These are phyloP conservation scores for Cymbopogon flexuosus DNA, from an alignment of 202 grass and related monocot genomes.

Conservation along the genomic window DNA sequence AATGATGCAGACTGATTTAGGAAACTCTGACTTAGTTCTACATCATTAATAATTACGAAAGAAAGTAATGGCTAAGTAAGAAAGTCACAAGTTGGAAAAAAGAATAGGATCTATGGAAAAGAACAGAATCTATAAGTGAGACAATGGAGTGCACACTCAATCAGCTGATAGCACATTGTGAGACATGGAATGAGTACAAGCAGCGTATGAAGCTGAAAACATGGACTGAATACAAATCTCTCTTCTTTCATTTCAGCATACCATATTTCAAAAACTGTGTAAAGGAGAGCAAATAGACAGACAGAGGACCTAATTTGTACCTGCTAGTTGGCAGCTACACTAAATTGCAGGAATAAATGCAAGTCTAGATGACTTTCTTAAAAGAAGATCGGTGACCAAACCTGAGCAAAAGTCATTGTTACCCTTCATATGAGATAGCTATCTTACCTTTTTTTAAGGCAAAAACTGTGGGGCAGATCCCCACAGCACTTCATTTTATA, in stretches of 20 bases:
- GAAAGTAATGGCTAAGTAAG: background rate
- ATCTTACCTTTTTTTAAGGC: slow-evolving; percentile 30
- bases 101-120: background rate
- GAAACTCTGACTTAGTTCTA: background rate
- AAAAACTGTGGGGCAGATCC: too few species aligned
- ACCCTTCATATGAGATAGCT: background rate
- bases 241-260: background rate
- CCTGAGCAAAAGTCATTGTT: background rate
- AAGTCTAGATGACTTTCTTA: background rate
- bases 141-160: background rate
- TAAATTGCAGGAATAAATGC: slow-evolving; percentile 2
- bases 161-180: background rate
- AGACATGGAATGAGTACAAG: background rate
- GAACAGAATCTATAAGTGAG: background rate
- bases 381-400: background rate
- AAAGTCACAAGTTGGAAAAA: background rate
- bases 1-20: background rate
- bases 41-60: background rate
- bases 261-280: background rate
- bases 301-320: background rate
- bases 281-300: background rate
- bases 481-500: too few species aligned
- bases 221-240: background rate
- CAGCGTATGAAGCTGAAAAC: background rate
- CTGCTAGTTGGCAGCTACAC: background rate